Base-by-base conservation (phyloP, 306 rosid species). In the Prunus armeniaca region DNA sequence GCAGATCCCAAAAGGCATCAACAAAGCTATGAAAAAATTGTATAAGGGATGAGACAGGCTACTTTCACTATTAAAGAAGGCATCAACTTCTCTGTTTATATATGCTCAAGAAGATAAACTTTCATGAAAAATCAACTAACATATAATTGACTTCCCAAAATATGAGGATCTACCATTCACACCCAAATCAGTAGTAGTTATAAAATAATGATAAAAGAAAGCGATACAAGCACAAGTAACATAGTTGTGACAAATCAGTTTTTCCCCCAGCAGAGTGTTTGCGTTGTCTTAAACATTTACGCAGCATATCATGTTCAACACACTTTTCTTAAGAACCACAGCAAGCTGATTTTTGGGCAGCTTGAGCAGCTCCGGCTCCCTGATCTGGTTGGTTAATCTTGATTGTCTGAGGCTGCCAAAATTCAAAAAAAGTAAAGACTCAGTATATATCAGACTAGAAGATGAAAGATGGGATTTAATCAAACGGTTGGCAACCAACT, bases 381-480 rank as follows among this genome's bases (percentile, higher is more conserved):
- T 85, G 93, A 74, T 91, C 97, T 54, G 93, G 85, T 86, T 91
- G 97, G 78, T 91, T 91, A 80, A 93, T 91, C 88, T 82, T 93
- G 79, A 93, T 82, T 72, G 96, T 85, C 82, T 87, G 93, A 73
- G 97, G 98, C 97, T 93, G 91, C 89, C 80, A 78, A 64, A 20
- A 77, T 79, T 54, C 71, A 84, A 71, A 69, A 82, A 56, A 22
- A 32, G 30, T 45, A 67, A 47, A 64, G 25, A 38, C 52, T 66
- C 67, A 15, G 22, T 13, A 47, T 13, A 30, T 62, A 45, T n/a
- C 47, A 69, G 46, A 71, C 38, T 38, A 71, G 38, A 25, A 43
- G 52, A 75, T 24, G 72, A 47, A 12, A 54, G 74, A 49, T 45
- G 47, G 50, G 15, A 43, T 19, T 25, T 70, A 24, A 64, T 54